Evolutionary conservation across 2,329 filamentous ascomycete genomes (phyloP).

Genomic region (Penicillium rolfsii): DNA sequence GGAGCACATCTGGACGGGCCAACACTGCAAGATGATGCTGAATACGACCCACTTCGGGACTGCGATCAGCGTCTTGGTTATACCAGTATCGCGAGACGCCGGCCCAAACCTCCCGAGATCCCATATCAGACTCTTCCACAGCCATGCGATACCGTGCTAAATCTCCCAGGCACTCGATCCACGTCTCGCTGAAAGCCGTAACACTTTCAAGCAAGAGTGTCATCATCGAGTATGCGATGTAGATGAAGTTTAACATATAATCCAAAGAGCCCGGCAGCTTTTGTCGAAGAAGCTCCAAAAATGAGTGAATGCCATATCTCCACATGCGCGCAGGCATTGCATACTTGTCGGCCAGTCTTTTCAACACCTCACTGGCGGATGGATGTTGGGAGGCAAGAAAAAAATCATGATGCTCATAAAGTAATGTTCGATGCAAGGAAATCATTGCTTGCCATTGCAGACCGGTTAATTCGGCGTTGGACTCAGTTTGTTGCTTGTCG

Average conservation of each 20-base stretch:
- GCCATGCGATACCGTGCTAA: slow-evolving; percentile 86
- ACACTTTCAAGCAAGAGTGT: slow-evolving; percentile 84
- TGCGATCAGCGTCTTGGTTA: slow-evolving; percentile 74
- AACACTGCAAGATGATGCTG: slow-evolving; percentile 83
- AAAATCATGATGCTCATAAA: slow-evolving; percentile 84
- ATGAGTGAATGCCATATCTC: slow-evolving; percentile 87
- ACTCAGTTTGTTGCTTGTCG: slow-evolving; percentile 60
- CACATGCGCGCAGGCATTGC: slow-evolving; percentile 94
- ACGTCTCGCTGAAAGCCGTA: slow-evolving; percentile 79
- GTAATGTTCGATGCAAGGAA: slow-evolving; percentile 74
- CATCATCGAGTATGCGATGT: slow-evolving; percentile 88
- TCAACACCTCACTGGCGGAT: slow-evolving; percentile 69
- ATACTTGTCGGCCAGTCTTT: slow-evolving; percentile 75
- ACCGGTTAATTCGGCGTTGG: slow-evolving; percentile 46
- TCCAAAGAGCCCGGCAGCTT: slow-evolving; percentile 76
- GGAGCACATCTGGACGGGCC: slow-evolving; percentile 60
- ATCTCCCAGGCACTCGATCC: slow-evolving; percentile 92
- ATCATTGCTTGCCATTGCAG: slow-evolving; percentile 84
- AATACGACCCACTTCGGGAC: slow-evolving; percentile 73
- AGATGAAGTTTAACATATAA: slow-evolving; percentile 90
- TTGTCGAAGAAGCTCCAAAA: slow-evolving; percentile 75
- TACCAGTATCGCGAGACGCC: slow-evolving; percentile 83
- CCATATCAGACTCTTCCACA: slow-evolving; percentile 78
- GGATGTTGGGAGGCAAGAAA: slow-evolving; percentile 88
- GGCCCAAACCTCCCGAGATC: slow-evolving; percentile 79